These are phyloP conservation scores for Tricholoma hemisulphureum DNA, from an alignment of 768 basidiomycete genomes.

Conservation along the genomic window DNA sequence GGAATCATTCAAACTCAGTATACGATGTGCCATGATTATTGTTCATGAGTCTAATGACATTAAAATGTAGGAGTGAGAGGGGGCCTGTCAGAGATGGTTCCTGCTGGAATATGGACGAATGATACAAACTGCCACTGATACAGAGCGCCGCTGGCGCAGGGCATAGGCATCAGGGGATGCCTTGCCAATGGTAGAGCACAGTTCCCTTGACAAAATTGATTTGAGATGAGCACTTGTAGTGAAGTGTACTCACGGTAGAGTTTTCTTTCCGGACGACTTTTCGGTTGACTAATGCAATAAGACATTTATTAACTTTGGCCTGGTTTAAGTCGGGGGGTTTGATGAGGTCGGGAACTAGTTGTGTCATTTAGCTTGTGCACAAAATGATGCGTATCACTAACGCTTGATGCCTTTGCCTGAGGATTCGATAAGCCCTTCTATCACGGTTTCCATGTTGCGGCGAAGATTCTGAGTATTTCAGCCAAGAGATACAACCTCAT, in stretches of 20 bases:
- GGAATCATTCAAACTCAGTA: too few species aligned
- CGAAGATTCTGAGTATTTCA: constrained; percentile 56
- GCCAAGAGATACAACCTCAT: not conserved
- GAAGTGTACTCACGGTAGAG: constrained; percentile 43
- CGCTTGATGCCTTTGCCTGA: constrained; percentile 60
- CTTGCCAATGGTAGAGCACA: constrained; percentile 71
- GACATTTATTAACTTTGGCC: constrained; percentile 88
- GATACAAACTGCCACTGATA: not conserved
- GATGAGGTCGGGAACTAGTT: constrained; percentile 72
- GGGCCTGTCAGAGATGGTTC: too few species aligned
- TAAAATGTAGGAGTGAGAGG: too few species aligned
- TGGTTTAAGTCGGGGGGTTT: constrained; percentile 82
- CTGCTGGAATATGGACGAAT: not conserved
- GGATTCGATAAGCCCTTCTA: constrained; percentile 71
- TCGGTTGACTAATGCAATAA: constrained; percentile 86
- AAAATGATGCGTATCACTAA: constrained; percentile 29
- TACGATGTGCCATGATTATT: too few species aligned
- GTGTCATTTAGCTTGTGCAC: not conserved
- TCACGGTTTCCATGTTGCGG: constrained; percentile 75
- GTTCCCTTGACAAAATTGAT: constrained; percentile 45
- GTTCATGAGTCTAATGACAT: too few species aligned
- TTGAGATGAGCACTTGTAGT: not conserved
- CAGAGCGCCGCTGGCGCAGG: constrained; percentile 3
- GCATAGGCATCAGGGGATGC: constrained; percentile 36
- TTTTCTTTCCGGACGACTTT: constrained; percentile 82